Conservation (phyloP, 2,329 filamentous ascomycete species). For the Phialophora macrospora region DNA sequence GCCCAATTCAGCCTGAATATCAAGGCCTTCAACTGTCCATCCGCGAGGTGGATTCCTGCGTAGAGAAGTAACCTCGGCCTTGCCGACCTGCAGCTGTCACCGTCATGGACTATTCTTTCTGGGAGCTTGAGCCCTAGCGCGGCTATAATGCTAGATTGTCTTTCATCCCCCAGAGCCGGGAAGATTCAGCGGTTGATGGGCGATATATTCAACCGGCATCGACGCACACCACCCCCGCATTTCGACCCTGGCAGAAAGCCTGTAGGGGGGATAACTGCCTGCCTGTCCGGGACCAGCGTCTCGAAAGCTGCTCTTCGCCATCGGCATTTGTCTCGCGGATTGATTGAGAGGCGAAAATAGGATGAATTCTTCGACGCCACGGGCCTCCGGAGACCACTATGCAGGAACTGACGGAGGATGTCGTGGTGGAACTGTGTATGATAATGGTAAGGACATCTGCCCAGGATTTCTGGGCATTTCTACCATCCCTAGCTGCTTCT, state of each 20-base stretch:
- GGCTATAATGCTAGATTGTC: slow-evolving; percentile 10
- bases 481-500: slow-evolving; percentile 18
- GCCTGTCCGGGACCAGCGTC: slow-evolving; percentile 13
- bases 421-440: slow-evolving; percentile 15
- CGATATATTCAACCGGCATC: slow-evolving; percentile 13
- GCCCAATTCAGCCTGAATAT: slow-evolving; percentile 14
- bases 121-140: not conserved
- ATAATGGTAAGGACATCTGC: slow-evolving; percentile 25
- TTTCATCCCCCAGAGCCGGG: not conserved
- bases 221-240: slow-evolving; percentile 10
- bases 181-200: not conserved
- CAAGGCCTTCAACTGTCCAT: not conserved
- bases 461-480: slow-evolving; percentile 11
- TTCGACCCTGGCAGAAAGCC: not conserved
- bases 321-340: slow-evolving; percentile 5
- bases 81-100: not conserved
- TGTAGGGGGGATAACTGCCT: slow-evolving; percentile 7
- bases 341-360: slow-evolving; percentile 11
- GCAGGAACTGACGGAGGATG: not conserved
- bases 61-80: not conserved
- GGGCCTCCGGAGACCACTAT: slow-evolving; percentile 14
- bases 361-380: slow-evolving; percentile 21
- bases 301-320: slow-evolving; percentile 7
- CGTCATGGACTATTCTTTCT: slow-evolving; percentile 6
- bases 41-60: not conserved